These are phyloP conservation scores for Besnoitia besnoiti DNA, from an alignment of 169 alveolate genomes.

Conservation along the genomic window DNA sequence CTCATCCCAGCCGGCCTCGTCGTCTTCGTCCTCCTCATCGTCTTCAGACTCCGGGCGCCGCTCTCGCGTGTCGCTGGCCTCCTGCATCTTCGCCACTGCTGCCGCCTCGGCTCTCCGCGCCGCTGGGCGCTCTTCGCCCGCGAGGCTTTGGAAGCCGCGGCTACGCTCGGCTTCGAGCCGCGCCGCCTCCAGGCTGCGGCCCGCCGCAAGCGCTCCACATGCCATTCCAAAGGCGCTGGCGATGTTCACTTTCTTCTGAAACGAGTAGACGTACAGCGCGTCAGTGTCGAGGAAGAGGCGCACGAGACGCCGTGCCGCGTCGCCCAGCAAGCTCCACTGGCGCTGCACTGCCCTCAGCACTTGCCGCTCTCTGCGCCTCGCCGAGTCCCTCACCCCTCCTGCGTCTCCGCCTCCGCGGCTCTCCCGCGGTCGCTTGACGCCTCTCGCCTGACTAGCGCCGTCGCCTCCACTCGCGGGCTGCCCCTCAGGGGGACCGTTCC, in stretches of 20 bases:
- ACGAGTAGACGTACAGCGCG: neutral
- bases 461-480: neutral
- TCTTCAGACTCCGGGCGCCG: too few species aligned
- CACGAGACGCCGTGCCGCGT: neutral
- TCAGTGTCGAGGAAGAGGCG: neutral
- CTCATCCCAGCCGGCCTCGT: neutral
- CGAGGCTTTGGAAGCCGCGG: too few species aligned
- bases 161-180: too few species aligned
- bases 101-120: too few species aligned
- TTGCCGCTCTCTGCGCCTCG: neutral
- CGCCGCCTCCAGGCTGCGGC: neutral
- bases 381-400: too few species aligned
- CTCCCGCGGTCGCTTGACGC: neutral
- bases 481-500: too few species aligned
- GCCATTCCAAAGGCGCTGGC: neutral
- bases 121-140: too few species aligned
- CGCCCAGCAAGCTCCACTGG: neutral
- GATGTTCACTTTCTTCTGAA: neutral
- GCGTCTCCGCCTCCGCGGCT: neutral
- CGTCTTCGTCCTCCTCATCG: neutral
- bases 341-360: neutral
- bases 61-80: neutral
- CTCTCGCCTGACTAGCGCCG: neutral
- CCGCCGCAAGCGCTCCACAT: neutral
- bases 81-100: too few species aligned